Evolutionary conservation across 2,329 filamentous ascomycete species (phyloP).

Genomic region (Colletotrichum theobromicola): DNA sequence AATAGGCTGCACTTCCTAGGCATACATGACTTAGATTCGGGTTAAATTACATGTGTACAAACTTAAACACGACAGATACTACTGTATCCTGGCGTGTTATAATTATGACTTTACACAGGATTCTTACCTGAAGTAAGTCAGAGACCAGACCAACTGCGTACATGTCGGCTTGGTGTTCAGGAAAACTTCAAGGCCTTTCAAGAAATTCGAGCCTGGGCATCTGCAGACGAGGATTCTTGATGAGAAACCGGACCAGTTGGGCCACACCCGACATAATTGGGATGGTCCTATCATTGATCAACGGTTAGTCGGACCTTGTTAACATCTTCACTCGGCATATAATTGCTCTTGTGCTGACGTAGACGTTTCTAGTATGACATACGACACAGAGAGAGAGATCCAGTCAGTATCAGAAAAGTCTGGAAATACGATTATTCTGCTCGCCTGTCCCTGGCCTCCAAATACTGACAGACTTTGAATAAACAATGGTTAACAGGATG

Average conservation of each 20-base stretch:
- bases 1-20: too few relatives aligned
- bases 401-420: background rate
- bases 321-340: background rate
- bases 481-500: background rate
- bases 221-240: background rate
- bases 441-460: background rate
- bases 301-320: background rate
- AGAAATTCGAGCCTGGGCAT: background rate
- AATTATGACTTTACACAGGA: background rate
- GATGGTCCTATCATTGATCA: background rate
- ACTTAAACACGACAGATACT: too few relatives aligned
- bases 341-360: background rate
- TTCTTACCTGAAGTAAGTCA: background rate
- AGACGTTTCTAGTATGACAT: background rate
- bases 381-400: background rate
- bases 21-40: too few relatives aligned
- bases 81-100: background rate
- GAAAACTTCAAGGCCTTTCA: background rate
- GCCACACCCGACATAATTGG: background rate
- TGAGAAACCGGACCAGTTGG: background rate
- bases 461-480: background rate
- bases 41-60: too few relatives aligned
- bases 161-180: background rate
- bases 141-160: background rate
- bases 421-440: background rate